Evolutionary conservation across 1,284 basidiomycete genomes (phyloP), one percentile per base, ranked within the genome.

Genomic region (Uromyces viciae-fabae): DNA sequence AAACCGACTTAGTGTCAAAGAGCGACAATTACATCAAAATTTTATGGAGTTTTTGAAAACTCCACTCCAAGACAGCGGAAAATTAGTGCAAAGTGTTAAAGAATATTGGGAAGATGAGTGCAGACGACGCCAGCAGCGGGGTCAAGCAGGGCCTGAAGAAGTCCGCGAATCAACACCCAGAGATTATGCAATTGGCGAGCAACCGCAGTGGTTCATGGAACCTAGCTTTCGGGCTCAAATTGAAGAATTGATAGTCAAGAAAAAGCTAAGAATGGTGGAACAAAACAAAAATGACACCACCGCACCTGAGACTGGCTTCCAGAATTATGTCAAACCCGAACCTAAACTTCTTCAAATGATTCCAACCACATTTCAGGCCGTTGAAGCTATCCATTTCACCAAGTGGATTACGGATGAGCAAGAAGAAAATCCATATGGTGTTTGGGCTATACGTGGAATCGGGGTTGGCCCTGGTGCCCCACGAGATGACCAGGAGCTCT

Each of bases 21-120:
- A 91, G 7, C 90, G 94, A 56, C 88, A 90, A 81, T 85, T 95
- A 0, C 94, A 96, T 83, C 90, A 93, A 85, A 90, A 90, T 82
- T 89, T 94, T 71, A 85, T 89, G 77, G 88, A 88, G 90, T 92
- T 85, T 88, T 90, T 83, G 85, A 88, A 78, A 85, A 88, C 40
- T 84, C 88, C 82, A 84, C 88, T 25, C 14, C 64, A 80, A 64
- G 88, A 91, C 2, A 85, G 89, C 19, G 92, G 93, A 83, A 94
- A 93, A 72, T 89, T 97, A 33, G 93, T 99, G 0, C 89, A 91
- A 38, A 92, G 93, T 83, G 91, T 98, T 75, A 91, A 92, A 76
- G 95, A 97, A 85, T 88, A 99, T 0, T 99, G 96, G 96, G 93
- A 95, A 77, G 94, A 97, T 83, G 96, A 98, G 85, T 90, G 92